Percentiles rank a stretch among this genome's conserved stretches.
Conservation (phyloP, 306 rosid genomes). For the Luffa acutangula region DNA sequence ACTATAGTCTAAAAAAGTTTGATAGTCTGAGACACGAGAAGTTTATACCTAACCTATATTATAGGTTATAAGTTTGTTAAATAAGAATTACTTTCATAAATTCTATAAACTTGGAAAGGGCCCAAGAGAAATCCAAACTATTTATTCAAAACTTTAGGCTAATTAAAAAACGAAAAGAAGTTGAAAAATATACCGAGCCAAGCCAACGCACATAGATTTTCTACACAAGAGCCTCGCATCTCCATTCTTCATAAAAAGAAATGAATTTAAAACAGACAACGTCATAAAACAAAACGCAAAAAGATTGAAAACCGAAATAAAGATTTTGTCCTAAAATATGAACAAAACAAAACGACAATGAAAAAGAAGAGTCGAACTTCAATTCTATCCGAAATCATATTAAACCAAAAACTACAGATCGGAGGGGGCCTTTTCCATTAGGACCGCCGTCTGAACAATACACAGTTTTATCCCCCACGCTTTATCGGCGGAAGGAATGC, state of each 20-base stretch:
- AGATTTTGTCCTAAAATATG: background rate
- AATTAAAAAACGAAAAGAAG: no score
- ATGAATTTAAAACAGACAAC: background rate
- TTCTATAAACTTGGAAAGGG: background rate
- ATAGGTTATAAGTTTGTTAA: no score
- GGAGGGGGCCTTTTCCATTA: background rate
- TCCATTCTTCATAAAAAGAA: background rate
- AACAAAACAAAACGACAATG: background rate
- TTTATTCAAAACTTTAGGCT: no score
- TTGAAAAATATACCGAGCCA: no score
- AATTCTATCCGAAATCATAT: background rate
- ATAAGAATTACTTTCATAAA: no score
- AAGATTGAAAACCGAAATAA: background rate
- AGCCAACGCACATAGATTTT: background rate
- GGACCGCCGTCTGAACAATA: background rate
- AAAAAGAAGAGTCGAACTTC: background rate
- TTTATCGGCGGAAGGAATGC: slow-evolving; percentile 10
- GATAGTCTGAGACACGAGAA: no score
- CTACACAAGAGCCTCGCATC: background rate
- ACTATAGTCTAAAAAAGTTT: no score
- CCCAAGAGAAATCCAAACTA: no score
- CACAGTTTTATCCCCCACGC: background rate
- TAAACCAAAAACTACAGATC: background rate
- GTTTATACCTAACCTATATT: no score
- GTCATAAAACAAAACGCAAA: background rate